Evolutionary conservation across 768 basidiomycete species (phyloP).

Genomic region (Boletellus ananas): DNA sequence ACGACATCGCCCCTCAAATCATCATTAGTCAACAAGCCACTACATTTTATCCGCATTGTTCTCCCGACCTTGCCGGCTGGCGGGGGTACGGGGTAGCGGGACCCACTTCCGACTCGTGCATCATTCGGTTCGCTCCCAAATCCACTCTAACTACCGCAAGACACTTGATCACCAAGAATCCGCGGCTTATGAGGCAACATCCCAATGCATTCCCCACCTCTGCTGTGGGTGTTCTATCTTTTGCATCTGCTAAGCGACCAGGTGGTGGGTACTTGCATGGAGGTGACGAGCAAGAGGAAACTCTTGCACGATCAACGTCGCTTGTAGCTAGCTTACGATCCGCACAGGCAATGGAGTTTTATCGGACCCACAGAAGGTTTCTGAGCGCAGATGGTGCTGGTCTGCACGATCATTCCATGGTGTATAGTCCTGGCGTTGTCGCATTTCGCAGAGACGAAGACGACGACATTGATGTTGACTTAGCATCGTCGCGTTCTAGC

Average conservation of each 20-base stretch:
- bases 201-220: constrained; percentile 22
- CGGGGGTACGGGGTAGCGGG: constrained; percentile 14
- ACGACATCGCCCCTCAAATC: constrained; percentile 37
- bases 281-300: constrained; percentile 45
- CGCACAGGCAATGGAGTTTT: constrained; percentile 36
- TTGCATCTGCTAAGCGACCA: constrained; percentile 41
- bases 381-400: constrained; percentile 37
- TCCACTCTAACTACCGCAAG: constrained; percentile 35
- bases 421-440: constrained; percentile 43
- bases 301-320: constrained; percentile 38
- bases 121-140: constrained; percentile 27
- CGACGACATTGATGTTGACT: constrained; percentile 17
- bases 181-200: constrained; percentile 7
- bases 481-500: constrained; percentile 7
- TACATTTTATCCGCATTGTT: constrained; percentile 39
- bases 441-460: constrained; percentile 40
- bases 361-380: constrained; percentile 36
- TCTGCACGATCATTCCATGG: constrained; percentile 45
- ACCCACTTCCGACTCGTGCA: constrained; percentile 9
- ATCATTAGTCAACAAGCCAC: constrained; percentile 35
- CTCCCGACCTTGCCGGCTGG: constrained; percentile 35
- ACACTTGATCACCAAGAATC: constrained; percentile 15
- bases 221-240: constrained; percentile 39
- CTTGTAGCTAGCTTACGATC: constrained; percentile 37
- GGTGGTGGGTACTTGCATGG: constrained; percentile 44